Evolutionary conservation across 2,329 filamentous ascomycete species (phyloP).

Genomic region (Clonostachys sp.): DNA sequence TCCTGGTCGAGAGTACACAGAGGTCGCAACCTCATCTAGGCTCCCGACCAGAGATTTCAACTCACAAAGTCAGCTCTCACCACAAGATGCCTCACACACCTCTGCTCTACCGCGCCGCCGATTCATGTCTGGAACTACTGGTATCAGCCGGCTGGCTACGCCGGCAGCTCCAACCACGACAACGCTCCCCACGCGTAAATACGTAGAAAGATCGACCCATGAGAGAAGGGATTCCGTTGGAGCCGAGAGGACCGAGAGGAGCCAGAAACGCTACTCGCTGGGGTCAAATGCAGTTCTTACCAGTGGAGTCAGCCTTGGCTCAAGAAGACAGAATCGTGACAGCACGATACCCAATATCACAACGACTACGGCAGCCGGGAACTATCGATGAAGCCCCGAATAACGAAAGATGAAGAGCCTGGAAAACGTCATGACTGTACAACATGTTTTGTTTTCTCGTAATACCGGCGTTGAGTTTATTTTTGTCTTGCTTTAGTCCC

Average conservation of each 20-base stretch:
- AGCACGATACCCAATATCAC: conserved; percentile 26
- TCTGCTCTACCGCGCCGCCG: conserved; percentile 49
- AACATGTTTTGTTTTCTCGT: not conserved
- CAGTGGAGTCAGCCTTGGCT: conserved; percentile 40
- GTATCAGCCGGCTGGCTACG: conserved; percentile 36
- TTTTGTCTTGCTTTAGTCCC: too few relatives aligned
- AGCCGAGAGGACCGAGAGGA: not conserved
- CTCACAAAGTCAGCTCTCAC: conserved; percentile 19
- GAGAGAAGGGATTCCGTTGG: too few relatives aligned
- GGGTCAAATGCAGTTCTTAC: conserved; percentile 33
- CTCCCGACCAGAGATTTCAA: conserved; percentile 17
- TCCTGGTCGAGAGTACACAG: conserved; percentile 15
- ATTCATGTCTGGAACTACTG: conserved; percentile 41
- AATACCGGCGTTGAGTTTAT: not conserved
- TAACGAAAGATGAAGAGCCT: not conserved
- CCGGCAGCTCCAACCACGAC: conserved; percentile 20
- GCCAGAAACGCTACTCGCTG: conserved; percentile 34
- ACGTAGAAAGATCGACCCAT: conserved; percentile 35
- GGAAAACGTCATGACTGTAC: not conserved
- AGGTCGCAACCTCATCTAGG: conserved; percentile 2
- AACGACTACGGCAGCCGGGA: conserved; percentile 30
- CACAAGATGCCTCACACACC: conserved; percentile 24
- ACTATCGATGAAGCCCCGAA: conserved; percentile 33
- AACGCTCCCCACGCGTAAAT: conserved; percentile 36
- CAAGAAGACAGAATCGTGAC: conserved; percentile 34